These are phyloP conservation scores for Fusarium sororula DNA, from an alignment of 2,329 filamentous ascomycete species.

Conservation along the genomic window DNA sequence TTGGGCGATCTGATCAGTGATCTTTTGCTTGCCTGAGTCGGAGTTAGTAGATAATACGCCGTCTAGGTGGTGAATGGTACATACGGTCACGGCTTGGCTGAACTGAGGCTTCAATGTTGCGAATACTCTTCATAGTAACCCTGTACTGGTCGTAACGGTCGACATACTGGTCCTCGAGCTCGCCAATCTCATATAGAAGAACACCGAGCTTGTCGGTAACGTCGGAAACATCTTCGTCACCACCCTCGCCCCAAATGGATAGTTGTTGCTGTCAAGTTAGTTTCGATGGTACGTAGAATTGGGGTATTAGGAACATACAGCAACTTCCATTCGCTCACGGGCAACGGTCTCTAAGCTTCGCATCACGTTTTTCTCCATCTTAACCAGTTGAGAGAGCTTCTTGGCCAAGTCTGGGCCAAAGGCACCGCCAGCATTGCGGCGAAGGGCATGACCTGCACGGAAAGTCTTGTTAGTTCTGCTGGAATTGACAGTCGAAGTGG, in stretches of 20 bases:
- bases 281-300: not conserved
- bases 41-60: conserved; percentile 4
- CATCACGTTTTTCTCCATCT: conserved; percentile 99
- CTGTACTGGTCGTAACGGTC: conserved; percentile 99
- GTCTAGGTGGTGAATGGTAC: conserved; percentile 44
- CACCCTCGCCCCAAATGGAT: conserved; percentile 94
- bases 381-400: conserved; percentile 97
- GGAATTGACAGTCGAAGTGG: not conserved
- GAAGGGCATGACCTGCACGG: conserved; percentile 69
- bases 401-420: conserved; percentile 90
- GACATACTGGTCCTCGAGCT: conserved; percentile 97
- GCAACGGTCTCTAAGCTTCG: conserved; percentile 95
- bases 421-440: conserved; percentile 78
- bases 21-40: conserved; percentile 90
- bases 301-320: conserved; percentile 68
- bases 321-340: conserved; percentile 97
- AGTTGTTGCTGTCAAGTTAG: conserved; percentile 83
- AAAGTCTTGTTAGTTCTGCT: conserved; percentile 8
- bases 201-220: conserved; percentile 99
- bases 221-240: conserved; percentile 97
- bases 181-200: conserved; percentile 96
- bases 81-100: conserved; percentile 96
- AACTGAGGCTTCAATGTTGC: conserved; percentile 98
- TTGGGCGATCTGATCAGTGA: conserved; percentile 97
- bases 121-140: conserved; percentile 98